Conservation (phyloP, 345 rosid species). For the Gynandropsis gynandra region DNA sequence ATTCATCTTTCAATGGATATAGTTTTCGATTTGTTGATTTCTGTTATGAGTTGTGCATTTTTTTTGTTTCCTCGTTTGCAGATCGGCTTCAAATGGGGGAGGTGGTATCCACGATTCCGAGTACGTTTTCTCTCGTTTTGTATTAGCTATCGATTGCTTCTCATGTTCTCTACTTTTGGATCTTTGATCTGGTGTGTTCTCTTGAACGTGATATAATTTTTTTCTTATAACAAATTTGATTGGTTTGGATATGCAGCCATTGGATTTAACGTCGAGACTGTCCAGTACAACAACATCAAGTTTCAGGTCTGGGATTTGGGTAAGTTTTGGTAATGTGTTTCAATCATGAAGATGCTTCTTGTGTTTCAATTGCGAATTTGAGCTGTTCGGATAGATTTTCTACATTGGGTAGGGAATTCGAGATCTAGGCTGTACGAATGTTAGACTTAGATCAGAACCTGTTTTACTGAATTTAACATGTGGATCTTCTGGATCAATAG, state of each 20-base stretch:
- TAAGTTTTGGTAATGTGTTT: conserved; percentile 17
- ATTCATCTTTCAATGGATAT: background rate
- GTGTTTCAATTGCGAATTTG: background rate
- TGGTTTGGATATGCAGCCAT: conserved; percentile 47
- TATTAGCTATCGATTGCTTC: background rate
- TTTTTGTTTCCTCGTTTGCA: conserved; percentile 10
- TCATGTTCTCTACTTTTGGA: background rate
- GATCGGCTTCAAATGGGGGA: conserved; percentile 62
- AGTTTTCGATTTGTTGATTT: background rate
- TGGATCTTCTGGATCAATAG: background rate
- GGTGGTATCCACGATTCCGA: conserved; percentile 50
- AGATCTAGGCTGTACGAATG: background rate
- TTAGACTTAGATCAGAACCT: conserved; percentile 9
- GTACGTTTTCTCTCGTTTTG: conserved; percentile 24
- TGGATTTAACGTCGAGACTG: conserved; percentile 90
- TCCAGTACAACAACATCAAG: conserved; percentile 78
- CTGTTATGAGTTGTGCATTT: background rate
- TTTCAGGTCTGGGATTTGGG: conserved; percentile 85
- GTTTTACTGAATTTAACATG: background rate
- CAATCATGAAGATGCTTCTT: background rate
- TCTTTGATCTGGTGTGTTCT: background rate
- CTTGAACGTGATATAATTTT: background rate
- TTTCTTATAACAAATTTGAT: conserved; percentile 3
- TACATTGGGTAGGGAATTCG: background rate
- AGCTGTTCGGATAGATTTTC: background rate